phyloP scores from a whole-genome alignment of 208 protist species.

The Tritrichomonas musculus region DNA sequence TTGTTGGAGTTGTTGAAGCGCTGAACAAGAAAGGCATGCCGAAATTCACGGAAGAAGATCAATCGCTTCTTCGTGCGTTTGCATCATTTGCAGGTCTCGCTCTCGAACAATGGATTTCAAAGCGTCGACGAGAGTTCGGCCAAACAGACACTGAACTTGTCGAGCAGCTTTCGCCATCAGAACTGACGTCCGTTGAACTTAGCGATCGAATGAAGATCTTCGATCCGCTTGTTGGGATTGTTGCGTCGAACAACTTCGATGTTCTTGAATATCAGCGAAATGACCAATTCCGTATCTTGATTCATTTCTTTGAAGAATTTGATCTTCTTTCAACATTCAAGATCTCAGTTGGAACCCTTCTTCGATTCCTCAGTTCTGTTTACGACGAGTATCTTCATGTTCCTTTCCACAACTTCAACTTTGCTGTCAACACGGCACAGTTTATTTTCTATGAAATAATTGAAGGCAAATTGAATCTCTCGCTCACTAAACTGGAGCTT shows the following conservation, averaged over 20 bases:
- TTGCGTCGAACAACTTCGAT: neutral
- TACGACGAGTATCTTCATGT: neutral
- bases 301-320: neutral
- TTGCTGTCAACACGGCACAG: neutral
- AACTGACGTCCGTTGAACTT: neutral
- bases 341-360: neutral
- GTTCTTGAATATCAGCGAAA: neutral
- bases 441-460: neutral
- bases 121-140: neutral
- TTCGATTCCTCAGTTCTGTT: neutral
- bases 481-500: neutral
- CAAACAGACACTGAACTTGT: neutral
- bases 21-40: neutral
- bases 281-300: neutral
- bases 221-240: neutral
- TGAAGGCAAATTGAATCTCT: neutral
- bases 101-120: neutral
- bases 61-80: neutral
- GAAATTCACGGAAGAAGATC: neutral
- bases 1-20: neutral
- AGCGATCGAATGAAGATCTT: neutral
- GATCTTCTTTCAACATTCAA: neutral
- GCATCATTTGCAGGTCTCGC: slow-evolving; percentile 22
- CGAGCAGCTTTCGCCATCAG: neutral
- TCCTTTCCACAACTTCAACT: neutral